Evolutionary conservation across 768 basidiomycete genomes (phyloP).

Genomic region (Agrocybe praecox): DNA sequence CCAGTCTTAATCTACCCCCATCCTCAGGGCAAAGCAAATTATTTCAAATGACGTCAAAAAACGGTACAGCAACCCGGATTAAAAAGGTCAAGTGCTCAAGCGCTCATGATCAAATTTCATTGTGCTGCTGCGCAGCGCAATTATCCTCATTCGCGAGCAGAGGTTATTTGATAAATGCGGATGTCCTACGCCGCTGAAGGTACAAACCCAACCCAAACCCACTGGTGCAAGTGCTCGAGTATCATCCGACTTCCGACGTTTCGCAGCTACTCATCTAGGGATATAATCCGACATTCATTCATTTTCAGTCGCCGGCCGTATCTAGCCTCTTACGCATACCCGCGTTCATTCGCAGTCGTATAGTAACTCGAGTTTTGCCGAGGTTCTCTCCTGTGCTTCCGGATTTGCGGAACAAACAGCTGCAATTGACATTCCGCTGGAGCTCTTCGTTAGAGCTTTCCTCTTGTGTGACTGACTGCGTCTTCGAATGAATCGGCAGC

Average conservation of each 20-base stretch:
- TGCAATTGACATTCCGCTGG: no score
- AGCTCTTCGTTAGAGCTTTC: no score
- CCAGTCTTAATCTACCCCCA: neutral
- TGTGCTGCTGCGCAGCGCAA: neutral
- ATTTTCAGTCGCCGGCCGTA: no score
- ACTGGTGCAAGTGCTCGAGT: neutral
- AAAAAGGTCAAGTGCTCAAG: neutral
- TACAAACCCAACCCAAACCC: no score
- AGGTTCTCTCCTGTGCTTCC: neutral
- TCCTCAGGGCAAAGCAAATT: neutral
- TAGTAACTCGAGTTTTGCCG: neutral
- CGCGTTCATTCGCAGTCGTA: neutral
- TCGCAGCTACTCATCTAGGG: neutral
- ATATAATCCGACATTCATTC: neutral
- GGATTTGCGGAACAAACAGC: no score
- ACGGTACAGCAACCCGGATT: neutral
- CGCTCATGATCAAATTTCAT: no score
- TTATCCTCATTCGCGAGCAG: neutral
- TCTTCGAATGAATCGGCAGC: no score
- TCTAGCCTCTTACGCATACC: neutral
- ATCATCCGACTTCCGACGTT: neutral
- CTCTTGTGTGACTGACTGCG: no score
- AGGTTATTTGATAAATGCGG: no score
- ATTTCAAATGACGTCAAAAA: neutral
- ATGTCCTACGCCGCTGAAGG: no score